Conservation (phyloP, 257 asterid genomes). For the Leonotis leonurus region DNA sequence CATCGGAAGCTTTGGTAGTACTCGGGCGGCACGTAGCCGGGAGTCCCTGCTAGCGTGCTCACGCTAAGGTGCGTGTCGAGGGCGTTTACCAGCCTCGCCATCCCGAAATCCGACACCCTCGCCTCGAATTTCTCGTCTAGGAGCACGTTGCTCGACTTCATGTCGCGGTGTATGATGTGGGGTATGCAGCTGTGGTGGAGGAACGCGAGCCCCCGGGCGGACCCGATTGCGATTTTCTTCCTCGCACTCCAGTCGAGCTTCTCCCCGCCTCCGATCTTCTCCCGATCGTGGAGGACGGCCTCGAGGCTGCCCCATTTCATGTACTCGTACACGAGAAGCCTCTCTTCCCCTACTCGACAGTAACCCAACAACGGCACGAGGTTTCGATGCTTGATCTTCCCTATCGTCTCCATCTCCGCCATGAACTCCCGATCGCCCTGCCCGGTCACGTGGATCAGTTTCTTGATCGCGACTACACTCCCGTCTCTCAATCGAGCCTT, state of each 20-base stretch:
- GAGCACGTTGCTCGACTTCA: conserved; percentile 95
- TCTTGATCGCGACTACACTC: conserved; percentile 77
- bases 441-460: conserved; percentile 69
- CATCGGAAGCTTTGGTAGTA: conserved; percentile 94
- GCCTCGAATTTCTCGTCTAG: conserved; percentile 78
- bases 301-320: conserved; percentile 95
- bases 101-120: conserved; percentile 91
- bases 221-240: conserved; percentile 73
- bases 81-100: conserved; percentile 87
- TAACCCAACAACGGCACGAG: conserved; percentile 84
- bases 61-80: conserved; percentile 88
- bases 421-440: conserved; percentile 94
- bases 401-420: conserved; percentile 99
- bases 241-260: conserved; percentile 68
- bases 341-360: conserved; percentile 82
- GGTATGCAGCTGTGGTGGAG: conserved; percentile 98
- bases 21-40: conserved; percentile 96
- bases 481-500: conserved; percentile 78
- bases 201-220: conserved; percentile 88
- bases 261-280: conserved; percentile 17
- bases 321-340: conserved; percentile 86
- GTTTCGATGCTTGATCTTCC: conserved; percentile 84
- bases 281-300: conserved; percentile 58
- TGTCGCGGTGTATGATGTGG: conserved; percentile 90
- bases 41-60: conserved; percentile 93